Percentiles rank a stretch among this genome's conserved stretches.
Conservation (phyloP, 768 basidiomycete species). For the Pisolithus marmoratus region DNA sequence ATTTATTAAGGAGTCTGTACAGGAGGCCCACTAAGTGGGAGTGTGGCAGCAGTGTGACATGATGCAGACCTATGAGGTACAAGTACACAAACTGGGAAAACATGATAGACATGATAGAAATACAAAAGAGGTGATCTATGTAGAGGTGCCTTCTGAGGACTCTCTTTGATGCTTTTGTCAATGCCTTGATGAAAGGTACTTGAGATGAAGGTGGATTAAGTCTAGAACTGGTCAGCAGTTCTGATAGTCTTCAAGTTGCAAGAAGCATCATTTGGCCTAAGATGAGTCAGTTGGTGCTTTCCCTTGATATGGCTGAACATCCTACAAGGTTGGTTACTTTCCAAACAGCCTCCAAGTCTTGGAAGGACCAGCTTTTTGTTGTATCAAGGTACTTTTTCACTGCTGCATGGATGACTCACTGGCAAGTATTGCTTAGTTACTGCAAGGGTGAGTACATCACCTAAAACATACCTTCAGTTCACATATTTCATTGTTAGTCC, state of each 20-base stretch:
- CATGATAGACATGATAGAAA: too few relatives aligned
- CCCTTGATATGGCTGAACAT: not conserved
- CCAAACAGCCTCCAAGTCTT: not conserved
- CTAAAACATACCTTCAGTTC: not conserved
- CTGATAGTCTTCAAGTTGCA: not conserved
- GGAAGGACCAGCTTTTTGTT: not conserved
- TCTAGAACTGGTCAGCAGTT: not conserved
- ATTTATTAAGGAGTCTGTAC: too few relatives aligned
- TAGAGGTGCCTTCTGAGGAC: too few relatives aligned
- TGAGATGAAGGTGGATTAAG: slow-evolving; percentile 1
- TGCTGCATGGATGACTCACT: not conserved
- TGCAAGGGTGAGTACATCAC: not conserved
- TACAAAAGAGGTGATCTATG: too few relatives aligned
- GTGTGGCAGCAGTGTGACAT: too few relatives aligned
- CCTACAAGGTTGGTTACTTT: not conserved
- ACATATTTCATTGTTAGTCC: not conserved
- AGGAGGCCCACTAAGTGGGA: too few relatives aligned
- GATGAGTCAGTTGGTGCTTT: not conserved
- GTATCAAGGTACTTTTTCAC: slow-evolving; percentile 1
- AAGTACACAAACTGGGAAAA: too few relatives aligned
- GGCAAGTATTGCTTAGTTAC: not conserved
- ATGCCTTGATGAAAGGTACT: not conserved
- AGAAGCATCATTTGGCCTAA: not conserved
- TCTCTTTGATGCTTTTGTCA: not conserved
- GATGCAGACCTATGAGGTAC: too few relatives aligned